Evolutionary conservation across 2,329 filamentous ascomycete species (phyloP), one percentile per base, ranked within the genome.

Genomic region (Coniochaeta pulveracea): DNA sequence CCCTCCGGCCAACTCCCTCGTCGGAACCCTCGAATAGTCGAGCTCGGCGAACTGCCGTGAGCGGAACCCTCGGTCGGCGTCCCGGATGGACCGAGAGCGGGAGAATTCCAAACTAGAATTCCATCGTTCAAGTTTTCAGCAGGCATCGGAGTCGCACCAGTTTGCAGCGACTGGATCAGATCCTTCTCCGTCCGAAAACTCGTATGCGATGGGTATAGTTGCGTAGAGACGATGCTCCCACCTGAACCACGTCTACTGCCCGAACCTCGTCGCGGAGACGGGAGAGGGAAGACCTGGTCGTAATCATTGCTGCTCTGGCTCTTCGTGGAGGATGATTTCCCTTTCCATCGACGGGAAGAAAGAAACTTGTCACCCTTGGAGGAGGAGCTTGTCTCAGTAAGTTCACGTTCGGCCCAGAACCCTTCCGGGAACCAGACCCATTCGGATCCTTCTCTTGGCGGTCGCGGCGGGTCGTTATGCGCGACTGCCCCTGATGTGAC

Each of bases 361-460:
- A 51, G 47, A 5, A 22, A 14, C 10, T 12, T 12, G 15, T 8
- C 10, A 5, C 27, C 27, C 33, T 44, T 56, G 33, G 15, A 38
- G 36, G n/a, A 37, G 35, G 17, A 44, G 36, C 29, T 4, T 28
- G 15, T 9, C 19, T 25, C 6, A 35, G 37, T 25, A 52, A 41
- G 14, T 40, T 63, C 56, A n/a, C 72, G 59, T 49, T 76, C 72
- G n/a, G 72, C 72, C 71, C 70, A 76, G 47, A 72, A 76, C 5
- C 72, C 72, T 33, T 64, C 66, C 1, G 72, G 71, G 46, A 71
- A 75, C 72, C 71, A 76, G 16, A 76, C 72, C 72, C 69, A 76
- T 54, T 76, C 72, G 44, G 53, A 60, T 25, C 71, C 70, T 27
- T 65, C 59, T 31, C 53, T 64, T 34, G 72, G 54, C n/a, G 66